Evolutionary conservation across 441 rosid species (phyloP).

Genomic region (Biscutella laevigata): DNA sequence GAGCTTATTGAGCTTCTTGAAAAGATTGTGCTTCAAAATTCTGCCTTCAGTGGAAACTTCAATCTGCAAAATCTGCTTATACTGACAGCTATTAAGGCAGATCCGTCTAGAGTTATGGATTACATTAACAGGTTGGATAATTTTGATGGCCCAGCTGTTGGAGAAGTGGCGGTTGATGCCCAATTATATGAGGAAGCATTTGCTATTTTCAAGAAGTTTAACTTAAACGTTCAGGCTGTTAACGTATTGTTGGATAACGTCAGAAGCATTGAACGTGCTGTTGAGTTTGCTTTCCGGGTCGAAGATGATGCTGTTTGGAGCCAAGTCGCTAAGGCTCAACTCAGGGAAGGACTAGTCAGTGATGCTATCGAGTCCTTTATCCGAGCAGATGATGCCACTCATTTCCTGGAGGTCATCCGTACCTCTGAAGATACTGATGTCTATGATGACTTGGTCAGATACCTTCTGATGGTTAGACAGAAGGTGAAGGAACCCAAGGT

Average conservation of each 20-base stretch:
- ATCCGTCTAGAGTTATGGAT: slow-evolving; percentile 98
- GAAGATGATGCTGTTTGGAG: slow-evolving; percentile 99
- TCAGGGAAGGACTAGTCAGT: slow-evolving; percentile 86
- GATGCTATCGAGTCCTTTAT: slow-evolving; percentile 97
- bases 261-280: slow-evolving; percentile 90
- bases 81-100: slow-evolving; percentile 96
- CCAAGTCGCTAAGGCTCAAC: slow-evolving; percentile 96
- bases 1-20: slow-evolving; percentile 99
- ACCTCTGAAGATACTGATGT: slow-evolving; percentile 83
- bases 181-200: slow-evolving; percentile 88
- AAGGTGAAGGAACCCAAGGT: slow-evolving; percentile 97
- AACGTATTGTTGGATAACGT: slow-evolving; percentile 81
- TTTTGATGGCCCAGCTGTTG: slow-evolving; percentile 99
- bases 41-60: slow-evolving; percentile 99
- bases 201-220: slow-evolving; percentile 92
- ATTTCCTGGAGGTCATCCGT: slow-evolving; percentile 79
- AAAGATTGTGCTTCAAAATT: slow-evolving; percentile 98
- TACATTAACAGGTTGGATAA: slow-evolving; percentile 92
- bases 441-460: slow-evolving; percentile 89
- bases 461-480: slow-evolving; percentile 97
- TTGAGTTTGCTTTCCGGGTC: slow-evolving; percentile 94
- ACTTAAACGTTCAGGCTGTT: slow-evolving; percentile 93
- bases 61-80: slow-evolving; percentile 95
- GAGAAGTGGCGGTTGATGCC: slow-evolving; percentile 95
- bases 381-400: slow-evolving; percentile 95